Conservation (phyloP, 2,329 filamentous ascomycete species). For the Fusarium subtropicale region DNA sequence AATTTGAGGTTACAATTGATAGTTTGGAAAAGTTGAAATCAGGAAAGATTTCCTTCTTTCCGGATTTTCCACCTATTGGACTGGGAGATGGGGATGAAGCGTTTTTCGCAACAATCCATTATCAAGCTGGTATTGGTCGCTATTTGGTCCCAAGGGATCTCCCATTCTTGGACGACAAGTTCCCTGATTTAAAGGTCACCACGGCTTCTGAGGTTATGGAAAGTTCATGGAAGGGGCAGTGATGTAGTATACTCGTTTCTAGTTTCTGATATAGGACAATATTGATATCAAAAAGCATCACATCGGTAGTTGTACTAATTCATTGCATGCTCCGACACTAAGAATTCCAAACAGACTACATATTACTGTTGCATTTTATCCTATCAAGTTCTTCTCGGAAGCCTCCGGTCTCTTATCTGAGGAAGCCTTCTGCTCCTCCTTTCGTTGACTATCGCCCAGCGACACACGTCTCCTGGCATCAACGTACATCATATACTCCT, state of each 20-base stretch:
- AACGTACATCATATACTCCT: slow-evolving; percentile 50
- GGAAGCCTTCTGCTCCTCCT: slow-evolving; percentile 24
- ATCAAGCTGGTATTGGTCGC: slow-evolving; percentile 26
- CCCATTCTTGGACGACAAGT: slow-evolving; percentile 17
- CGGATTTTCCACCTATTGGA: slow-evolving; percentile 38
- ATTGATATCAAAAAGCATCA: background rate
- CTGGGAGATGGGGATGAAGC: slow-evolving; percentile 28
- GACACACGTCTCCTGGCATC: slow-evolving; percentile 48
- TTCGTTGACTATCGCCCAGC: slow-evolving; percentile 38
- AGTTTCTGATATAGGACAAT: background rate
- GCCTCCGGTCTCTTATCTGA: slow-evolving; percentile 9
- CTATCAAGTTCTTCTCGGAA: slow-evolving; percentile 33
- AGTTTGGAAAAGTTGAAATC: slow-evolving; percentile 41
- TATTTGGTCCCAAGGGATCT: slow-evolving; percentile 18
- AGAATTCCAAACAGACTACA: background rate
- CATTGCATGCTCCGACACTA: accelerated
- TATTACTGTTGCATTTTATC: background rate
- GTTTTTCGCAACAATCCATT: slow-evolving; percentile 40
- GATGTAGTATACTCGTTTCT: background rate
- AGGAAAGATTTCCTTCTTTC: slow-evolving; percentile 42
- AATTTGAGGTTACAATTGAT: slow-evolving; percentile 28
- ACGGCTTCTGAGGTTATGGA: slow-evolving; percentile 37
- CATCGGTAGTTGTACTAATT: background rate
- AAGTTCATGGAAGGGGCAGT: slow-evolving; percentile 21
- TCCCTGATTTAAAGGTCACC: slow-evolving; percentile 27